phyloP scores from a whole-genome alignment of 78 protist genomes.

The Anaeramoeba flamelloides region DNA sequence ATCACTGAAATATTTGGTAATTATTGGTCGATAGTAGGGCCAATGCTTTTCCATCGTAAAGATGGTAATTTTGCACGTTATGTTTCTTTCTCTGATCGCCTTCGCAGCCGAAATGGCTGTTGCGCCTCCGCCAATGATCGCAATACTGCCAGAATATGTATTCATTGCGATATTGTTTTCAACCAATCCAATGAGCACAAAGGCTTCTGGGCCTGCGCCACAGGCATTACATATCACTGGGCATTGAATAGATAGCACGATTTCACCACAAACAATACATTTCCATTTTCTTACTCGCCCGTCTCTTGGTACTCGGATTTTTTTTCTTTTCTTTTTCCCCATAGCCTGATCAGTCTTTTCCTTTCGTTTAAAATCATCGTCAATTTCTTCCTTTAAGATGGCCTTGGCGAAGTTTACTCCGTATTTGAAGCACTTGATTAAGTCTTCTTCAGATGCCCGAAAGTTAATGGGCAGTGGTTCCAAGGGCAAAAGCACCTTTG shows the following conservation, averaged over 20 bases:
- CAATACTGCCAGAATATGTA: neutral
- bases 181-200: neutral
- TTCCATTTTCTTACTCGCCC: neutral
- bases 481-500: neutral
- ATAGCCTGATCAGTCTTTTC: no score
- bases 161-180: neutral
- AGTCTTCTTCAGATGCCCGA: neutral
- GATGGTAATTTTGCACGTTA: neutral
- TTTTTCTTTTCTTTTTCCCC: no score
- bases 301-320: neutral
- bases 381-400: neutral
- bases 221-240: conserved; percentile 7
- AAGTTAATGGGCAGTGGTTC: neutral
- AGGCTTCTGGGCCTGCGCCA: conserved; percentile 6
- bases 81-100: neutral
- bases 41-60: neutral
- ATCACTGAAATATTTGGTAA: neutral
- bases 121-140: conserved; percentile 1
- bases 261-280: conserved; percentile 11
- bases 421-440: neutral
- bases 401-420: neutral
- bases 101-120: neutral
- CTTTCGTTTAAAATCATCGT: neutral
- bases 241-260: neutral
- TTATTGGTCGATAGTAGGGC: neutral